A percentile compares a stretch with the other conserved stretches of the same genome.
phyloP scores from a whole-genome alignment of 1,284 basidiomycete genomes.

The Rhodotorula sp. region DNA sequence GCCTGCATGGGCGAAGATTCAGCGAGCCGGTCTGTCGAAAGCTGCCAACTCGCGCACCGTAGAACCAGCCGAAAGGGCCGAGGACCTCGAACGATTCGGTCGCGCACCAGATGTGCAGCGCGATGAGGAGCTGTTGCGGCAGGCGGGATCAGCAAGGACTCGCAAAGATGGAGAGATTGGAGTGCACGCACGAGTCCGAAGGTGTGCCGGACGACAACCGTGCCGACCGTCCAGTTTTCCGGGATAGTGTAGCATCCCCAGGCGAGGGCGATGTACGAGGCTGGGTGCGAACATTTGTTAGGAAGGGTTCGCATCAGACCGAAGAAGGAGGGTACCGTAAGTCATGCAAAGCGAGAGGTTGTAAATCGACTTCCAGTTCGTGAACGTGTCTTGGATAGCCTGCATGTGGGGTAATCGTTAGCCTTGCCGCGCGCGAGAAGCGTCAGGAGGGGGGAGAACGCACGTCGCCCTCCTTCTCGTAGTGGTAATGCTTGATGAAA shows the following conservation, averaged over 20 bases:
- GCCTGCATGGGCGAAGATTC: slow-evolving; percentile 35
- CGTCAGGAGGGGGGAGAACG: not conserved
- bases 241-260: slow-evolving; percentile 84
- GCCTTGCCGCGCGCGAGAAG: not conserved
- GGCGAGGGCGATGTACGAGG: slow-evolving; percentile 73
- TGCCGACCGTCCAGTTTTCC: slow-evolving; percentile 80
- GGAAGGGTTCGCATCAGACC: too few relatives aligned
- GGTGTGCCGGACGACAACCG: slow-evolving; percentile 81
- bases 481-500: slow-evolving; percentile 77
- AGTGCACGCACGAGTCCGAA: slow-evolving; percentile 66
- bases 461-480: slow-evolving; percentile 48
- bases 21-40: not conserved
- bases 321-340: slow-evolving; percentile 60
- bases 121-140: slow-evolving; percentile 68
- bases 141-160: slow-evolving; percentile 15
- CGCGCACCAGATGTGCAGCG: slow-evolving; percentile 87
- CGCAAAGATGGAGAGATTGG: not conserved
- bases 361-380: slow-evolving; percentile 91
- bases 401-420: slow-evolving; percentile 51
- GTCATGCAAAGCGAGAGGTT: slow-evolving; percentile 93
- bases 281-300: slow-evolving; percentile 50
- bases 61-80: slow-evolving; percentile 95
- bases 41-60: slow-evolving; percentile 54
- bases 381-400: slow-evolving; percentile 85
- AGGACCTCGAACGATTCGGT: slow-evolving; percentile 87